Evolutionary conservation across 2,329 filamentous ascomycete species (phyloP), one percentile per base, ranked within the genome.

Genomic region (Neocucurbitaria cava): DNA sequence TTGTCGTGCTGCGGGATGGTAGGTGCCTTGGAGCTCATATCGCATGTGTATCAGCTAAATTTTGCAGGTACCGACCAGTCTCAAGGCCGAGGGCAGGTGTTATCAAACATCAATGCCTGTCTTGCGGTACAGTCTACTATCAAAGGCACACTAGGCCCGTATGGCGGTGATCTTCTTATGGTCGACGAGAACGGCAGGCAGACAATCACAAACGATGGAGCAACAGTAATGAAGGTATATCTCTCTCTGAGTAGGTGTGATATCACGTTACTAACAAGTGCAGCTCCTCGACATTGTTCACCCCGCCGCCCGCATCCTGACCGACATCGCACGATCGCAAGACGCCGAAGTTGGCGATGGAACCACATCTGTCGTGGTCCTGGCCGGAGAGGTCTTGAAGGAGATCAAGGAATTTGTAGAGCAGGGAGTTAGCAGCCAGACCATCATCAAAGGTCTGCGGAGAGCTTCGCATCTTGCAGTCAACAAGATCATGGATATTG

Each of bases 401-500:
- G 95, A 99, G 82, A 84, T 96, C 76, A 96, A 92, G 77, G 94
- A 97, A 74, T 89, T 93, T 72, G 94, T 99, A 54, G 95, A 99
- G 81, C 91, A 96, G 77, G 95, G 95, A 54, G 91, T 98, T 70
- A 97, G 93, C 84, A 91, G 93, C 74, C 95, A 98, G 83, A 92
- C 92, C 59, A 97, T 99, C 77, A 91, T 98, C 78, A 99, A 98
- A 84, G 94, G 92, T 56, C 81, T 99, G 76, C 86, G 95, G 79
- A 91, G 89, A 81, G 91, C 94, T 9, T 91, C 89, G 46, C 82
- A 85, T 64, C 91, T 98, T 87, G 94, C 95, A 17, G 92, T 98
- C 76, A 98, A 98, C 84, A 98, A 97, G 84, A 89, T 99, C 77
- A 96, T 96, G 85, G 95, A 99, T 81, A 96, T 99, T 76, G 90